phyloP scores from a whole-genome alignment of 163 green algal species.

The Scenedesmus sp. region DNA sequence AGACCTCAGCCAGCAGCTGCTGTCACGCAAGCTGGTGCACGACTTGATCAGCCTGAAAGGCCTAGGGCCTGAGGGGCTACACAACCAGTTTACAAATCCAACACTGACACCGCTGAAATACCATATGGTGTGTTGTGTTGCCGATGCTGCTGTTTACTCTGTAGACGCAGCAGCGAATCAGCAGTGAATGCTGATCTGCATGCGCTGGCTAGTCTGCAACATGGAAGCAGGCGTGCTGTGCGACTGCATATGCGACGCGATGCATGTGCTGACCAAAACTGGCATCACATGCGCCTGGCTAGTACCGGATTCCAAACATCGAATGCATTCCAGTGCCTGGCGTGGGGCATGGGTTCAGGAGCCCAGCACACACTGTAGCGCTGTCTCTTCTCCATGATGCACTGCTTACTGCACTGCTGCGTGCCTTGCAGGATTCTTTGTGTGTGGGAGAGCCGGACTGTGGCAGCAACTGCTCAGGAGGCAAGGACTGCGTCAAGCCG shows the following conservation, averaged over 20 bases:
- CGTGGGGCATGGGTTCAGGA: too few relatives aligned
- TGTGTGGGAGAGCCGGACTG: not conserved
- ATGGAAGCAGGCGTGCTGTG: too few relatives aligned
- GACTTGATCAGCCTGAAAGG: slow-evolving; percentile 16
- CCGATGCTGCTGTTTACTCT: not conserved
- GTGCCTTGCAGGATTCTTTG: not conserved
- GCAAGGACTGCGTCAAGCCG: not conserved
- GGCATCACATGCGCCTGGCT: too few relatives aligned
- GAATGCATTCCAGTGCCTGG: too few relatives aligned
- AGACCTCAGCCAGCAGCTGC: not conserved
- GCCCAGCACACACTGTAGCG: not conserved
- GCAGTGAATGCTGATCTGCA: not conserved
- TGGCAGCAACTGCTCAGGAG: not conserved
- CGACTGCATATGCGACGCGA: too few relatives aligned
- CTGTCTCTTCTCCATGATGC: not conserved
- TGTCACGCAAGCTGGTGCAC: slow-evolving; percentile 37
- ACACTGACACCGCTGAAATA: not conserved
- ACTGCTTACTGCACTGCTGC: not conserved
- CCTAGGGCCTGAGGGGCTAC: not conserved
- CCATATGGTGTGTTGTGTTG: not conserved
- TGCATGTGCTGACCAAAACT: too few relatives aligned
- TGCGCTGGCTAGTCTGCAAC: not conserved
- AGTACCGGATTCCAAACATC: too few relatives aligned
- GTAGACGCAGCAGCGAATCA: too few relatives aligned
- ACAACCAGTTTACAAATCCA: slow-evolving; percentile 3